Percentiles rank a stretch among this genome's conserved stretches.
Conservation (phyloP, 169 alveolate species). For the Plasmodium malariae region DNA sequence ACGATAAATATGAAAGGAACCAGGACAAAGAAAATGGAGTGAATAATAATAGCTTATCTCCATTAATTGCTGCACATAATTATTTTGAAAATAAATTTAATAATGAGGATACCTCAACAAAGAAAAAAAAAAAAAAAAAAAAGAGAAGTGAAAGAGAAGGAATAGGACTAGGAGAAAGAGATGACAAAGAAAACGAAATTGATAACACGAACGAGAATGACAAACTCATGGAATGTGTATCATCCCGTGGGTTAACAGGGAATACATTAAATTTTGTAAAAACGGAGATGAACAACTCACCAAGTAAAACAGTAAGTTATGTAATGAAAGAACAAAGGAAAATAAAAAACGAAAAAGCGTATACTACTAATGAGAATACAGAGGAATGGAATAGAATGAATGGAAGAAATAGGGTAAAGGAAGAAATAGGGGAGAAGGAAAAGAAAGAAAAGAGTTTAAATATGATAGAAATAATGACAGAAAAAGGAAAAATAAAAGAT, state of each 20-base stretch:
- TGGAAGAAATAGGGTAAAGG: no score
- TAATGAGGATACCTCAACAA: neutral
- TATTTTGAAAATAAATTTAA: conserved; percentile 16
- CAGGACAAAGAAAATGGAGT: no score
- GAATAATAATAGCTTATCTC: conserved; percentile 9
- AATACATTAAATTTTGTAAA: neutral
- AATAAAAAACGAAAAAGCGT: no score
- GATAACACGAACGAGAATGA: neutral
- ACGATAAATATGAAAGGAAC: neutral
- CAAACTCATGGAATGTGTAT: neutral
- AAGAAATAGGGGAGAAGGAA: no score
- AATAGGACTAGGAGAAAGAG: neutral
- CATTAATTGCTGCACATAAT: conserved; percentile 25
- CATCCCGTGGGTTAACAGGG: neutral
- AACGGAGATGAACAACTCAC: neutral
- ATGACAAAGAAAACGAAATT: neutral
- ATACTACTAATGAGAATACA: no score
- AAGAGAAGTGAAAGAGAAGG: neutral
- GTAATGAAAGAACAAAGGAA: no score
- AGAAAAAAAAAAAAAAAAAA: conserved; percentile 15
- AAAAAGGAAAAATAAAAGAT: neutral
- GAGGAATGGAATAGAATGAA: no score
- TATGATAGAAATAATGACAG: neutral
- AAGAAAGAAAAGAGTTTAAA: neutral
- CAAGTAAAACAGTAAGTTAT: neutral